Evolutionary conservation across 345 rosid species (phyloP).

Genomic region (Heritiera fomes): DNA sequence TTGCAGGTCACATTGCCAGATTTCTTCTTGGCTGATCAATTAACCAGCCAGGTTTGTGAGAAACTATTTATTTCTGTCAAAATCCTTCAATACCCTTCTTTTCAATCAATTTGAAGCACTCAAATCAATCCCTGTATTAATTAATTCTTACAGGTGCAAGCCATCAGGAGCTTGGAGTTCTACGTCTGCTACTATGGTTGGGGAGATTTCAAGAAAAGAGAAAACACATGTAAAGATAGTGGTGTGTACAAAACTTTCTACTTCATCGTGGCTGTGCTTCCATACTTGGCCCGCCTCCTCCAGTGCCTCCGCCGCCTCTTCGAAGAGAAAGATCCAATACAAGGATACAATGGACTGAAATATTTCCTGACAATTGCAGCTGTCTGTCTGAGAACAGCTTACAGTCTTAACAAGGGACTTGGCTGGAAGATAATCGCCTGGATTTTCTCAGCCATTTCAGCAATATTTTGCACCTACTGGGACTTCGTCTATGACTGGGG

Average conservation of each 20-base stretch:
- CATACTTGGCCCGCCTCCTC: constrained; percentile 23
- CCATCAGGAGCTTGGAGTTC: constrained; percentile 72
- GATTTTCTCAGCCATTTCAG: constrained; percentile 51
- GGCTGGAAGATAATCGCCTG: constrained; percentile 47
- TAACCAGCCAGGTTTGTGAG: constrained; percentile 62
- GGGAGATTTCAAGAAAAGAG: constrained; percentile 54
- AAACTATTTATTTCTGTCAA: neutral
- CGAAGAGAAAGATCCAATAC: constrained; percentile 59
- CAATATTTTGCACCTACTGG: constrained; percentile 60
- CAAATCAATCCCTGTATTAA: neutral
- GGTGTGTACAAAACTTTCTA: constrained; percentile 39
- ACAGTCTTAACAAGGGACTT: constrained; percentile 30
- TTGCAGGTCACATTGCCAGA: constrained; percentile 62
- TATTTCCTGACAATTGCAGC: constrained; percentile 58
- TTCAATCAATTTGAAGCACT: neutral
- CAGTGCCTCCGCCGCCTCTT: constrained; percentile 60
- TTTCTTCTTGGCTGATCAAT: constrained; percentile 74
- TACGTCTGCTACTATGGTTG: constrained; percentile 68
- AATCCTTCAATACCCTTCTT: neutral
- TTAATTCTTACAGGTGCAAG: constrained; percentile 49
- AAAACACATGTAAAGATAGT: constrained; percentile 37
- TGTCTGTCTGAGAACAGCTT: constrained; percentile 60
- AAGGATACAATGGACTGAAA: constrained; percentile 61
- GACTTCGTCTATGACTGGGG: constrained; percentile 76
- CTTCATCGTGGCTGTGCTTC: constrained; percentile 64